phyloP scores from a whole-genome alignment of 2,329 filamentous ascomycete genomes.

The Trichoderma atrobrunneum region DNA sequence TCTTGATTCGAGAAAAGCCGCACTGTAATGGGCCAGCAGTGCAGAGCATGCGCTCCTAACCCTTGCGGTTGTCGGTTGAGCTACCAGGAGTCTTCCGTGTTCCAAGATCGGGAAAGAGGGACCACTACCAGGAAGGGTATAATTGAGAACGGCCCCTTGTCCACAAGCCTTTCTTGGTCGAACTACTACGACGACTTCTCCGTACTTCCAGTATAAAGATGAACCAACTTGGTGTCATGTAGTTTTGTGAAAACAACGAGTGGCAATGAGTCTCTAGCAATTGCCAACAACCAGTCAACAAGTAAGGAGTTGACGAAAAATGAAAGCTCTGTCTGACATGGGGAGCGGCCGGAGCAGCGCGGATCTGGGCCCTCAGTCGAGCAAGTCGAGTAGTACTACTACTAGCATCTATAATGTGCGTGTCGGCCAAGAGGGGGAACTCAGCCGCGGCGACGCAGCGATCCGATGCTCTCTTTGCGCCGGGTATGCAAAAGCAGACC shows the following conservation, averaged over 20 bases:
- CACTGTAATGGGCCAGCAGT: slow-evolving; percentile 19
- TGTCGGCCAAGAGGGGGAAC: slow-evolving; percentile 5
- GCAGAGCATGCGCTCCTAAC: not conserved
- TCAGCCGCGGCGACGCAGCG: slow-evolving; percentile 20
- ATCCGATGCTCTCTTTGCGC: slow-evolving; percentile 18
- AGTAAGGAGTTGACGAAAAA: not conserved
- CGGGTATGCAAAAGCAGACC: slow-evolving; percentile 19
- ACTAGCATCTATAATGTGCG: slow-evolving; percentile 6
- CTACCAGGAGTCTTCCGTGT: slow-evolving; percentile 20
- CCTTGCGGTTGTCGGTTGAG: slow-evolving; percentile 20
- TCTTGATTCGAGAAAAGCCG: slow-evolving; percentile 23
- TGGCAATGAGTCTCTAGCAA: not conserved
- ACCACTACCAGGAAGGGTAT: slow-evolving; percentile 20
- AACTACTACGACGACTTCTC: slow-evolving; percentile 1
- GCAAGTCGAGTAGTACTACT: not conserved
- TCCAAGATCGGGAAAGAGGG: slow-evolving; percentile 20
- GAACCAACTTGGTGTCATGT: not conserved
- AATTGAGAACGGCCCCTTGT: slow-evolving; percentile 17
- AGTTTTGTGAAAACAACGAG: not conserved
- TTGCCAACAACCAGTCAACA: not conserved
- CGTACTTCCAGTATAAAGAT: not conserved
- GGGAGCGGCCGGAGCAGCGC: not conserved
- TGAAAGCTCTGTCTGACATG: not conserved
- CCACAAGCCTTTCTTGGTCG: slow-evolving; percentile 5
- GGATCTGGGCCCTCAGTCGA: slow-evolving; percentile 1